phyloP scores from a whole-genome alignment of 208 protist genomes.

The Leishmania turanica region DNA sequence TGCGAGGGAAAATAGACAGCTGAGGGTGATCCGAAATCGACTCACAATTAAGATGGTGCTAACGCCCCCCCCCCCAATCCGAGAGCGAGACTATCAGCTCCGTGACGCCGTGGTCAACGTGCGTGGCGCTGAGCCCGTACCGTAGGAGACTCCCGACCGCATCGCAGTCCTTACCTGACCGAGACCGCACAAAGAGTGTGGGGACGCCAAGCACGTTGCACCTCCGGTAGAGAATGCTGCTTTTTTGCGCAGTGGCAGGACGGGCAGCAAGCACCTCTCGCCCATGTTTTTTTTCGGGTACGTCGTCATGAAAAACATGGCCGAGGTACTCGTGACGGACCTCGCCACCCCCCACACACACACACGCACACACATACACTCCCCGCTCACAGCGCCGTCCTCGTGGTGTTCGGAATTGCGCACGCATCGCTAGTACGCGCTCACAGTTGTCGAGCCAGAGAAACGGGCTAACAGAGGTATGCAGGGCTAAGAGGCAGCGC shows the following conservation, averaged over 20 bases:
- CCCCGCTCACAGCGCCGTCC: neutral
- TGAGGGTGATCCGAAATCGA: conserved; percentile 84
- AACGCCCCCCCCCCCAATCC: conserved; percentile 34
- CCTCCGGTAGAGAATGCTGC: conserved; percentile 30
- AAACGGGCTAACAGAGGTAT: conserved; percentile 11
- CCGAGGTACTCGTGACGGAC: conserved; percentile 38
- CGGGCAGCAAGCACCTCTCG: conserved; percentile 26
- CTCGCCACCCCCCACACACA: neutral
- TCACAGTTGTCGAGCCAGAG: conserved; percentile 4
- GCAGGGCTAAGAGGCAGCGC: conserved; percentile 24
- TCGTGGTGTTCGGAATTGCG: neutral
- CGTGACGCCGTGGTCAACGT: conserved; percentile 4
- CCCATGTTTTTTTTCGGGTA: conserved; percentile 36
- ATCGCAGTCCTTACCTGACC: conserved; percentile 15
- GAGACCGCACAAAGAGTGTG: conserved; percentile 18
- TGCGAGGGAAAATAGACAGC: conserved; percentile 94
- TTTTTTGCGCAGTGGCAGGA: conserved; percentile 13
- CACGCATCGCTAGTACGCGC: conserved; percentile 1
- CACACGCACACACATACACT: neutral
- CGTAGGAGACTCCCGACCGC: conserved; percentile 15
- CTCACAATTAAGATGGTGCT: conserved; percentile 91
- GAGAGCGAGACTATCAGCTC: conserved; percentile 33
- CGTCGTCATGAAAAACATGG: conserved; percentile 46
- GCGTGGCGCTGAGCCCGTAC: conserved; percentile 7
- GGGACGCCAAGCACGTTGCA: conserved; percentile 9